Evolutionary conservation across 768 basidiomycete genomes (phyloP).

Genomic region (Chalciporus pseudorubinellus): DNA sequence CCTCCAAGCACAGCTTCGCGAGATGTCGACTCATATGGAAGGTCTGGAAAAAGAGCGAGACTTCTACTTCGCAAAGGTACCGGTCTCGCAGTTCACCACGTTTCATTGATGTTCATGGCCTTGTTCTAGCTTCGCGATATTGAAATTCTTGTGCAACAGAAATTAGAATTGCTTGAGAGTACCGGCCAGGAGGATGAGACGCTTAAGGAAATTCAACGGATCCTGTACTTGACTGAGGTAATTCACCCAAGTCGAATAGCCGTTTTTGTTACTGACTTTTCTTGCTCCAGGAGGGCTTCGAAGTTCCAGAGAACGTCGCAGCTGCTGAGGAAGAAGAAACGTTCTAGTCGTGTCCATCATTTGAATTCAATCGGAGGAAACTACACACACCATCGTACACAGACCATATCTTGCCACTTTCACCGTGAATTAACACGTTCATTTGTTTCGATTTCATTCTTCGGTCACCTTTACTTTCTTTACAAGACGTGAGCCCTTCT

Average conservation of each 20-base stretch:
- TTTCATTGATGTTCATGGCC: constrained; percentile 5
- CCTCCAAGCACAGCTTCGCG: constrained; percentile 75
- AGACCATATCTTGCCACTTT: constrained; percentile 4
- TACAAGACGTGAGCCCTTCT: constrained; percentile 5
- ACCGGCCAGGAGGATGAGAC: constrained; percentile 57
- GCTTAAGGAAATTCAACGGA: constrained; percentile 82
- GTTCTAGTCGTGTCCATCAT: constrained; percentile 41
- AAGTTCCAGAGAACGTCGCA: constrained; percentile 68
- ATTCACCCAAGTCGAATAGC: constrained; percentile 18
- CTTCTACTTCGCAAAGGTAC: constrained; percentile 97
- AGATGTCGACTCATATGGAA: constrained; percentile 79
- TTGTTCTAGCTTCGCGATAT: constrained; percentile 86
- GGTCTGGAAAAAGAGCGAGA: constrained; percentile 96
- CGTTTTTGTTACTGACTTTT: constrained; percentile 8
- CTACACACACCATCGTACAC: constrained; percentile 10
- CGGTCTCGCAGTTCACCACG: constrained; percentile 12
- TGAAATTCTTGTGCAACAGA: constrained; percentile 87
- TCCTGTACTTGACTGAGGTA: constrained; percentile 94
- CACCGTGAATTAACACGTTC: constrained; percentile 14
- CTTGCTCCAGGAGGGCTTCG: constrained; percentile 85
- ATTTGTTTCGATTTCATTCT: constrained; percentile 15
- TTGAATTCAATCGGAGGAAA: constrained; percentile 2
- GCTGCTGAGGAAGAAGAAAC: constrained; percentile 80
- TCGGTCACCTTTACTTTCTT: constrained; percentile 11
- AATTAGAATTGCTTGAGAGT: constrained; percentile 59